Conservation (phyloP, 2,329 filamentous ascomycete species). For the Epicoccum nigrum region DNA sequence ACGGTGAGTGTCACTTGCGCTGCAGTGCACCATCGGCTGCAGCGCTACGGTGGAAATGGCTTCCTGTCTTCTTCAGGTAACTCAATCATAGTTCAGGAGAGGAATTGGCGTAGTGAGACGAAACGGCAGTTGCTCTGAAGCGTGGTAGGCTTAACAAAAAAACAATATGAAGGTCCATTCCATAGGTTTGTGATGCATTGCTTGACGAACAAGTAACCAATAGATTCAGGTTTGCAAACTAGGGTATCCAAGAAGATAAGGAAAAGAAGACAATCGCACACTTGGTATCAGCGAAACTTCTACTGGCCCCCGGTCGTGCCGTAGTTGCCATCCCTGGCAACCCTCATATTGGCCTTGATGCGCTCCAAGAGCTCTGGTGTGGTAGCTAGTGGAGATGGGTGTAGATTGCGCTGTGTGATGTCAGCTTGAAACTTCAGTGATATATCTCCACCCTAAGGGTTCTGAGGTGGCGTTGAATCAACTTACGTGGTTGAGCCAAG, state of each 20-base stretch:
- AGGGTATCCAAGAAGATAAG: background rate
- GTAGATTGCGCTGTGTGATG: constrained; percentile 64
- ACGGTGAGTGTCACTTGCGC: too few relatives aligned
- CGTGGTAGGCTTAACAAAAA: too few relatives aligned
- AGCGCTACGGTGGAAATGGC: too few relatives aligned
- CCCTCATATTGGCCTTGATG: constrained; percentile 70
- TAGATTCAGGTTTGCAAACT: background rate
- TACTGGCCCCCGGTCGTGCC: constrained; percentile 7
- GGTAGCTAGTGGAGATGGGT: constrained; percentile 64
- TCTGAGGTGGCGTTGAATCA: background rate
- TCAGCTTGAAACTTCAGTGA: background rate
- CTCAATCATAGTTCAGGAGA: too few relatives aligned
- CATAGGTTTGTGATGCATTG: too few relatives aligned
- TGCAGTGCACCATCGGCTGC: too few relatives aligned
- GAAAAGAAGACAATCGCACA: background rate
- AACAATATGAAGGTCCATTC: too few relatives aligned
- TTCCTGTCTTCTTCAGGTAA: too few relatives aligned
- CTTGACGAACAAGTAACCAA: background rate
- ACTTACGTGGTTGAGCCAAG: constrained; percentile 82
- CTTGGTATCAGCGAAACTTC: too few relatives aligned
- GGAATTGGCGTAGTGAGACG: too few relatives aligned
- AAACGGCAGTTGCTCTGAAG: too few relatives aligned
- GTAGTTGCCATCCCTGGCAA: constrained; percentile 28
- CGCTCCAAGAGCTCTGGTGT: constrained; percentile 70
- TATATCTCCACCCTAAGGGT: too few relatives aligned